Evolutionary conservation across 2,329 filamentous ascomycete species (phyloP), one percentile per base, ranked within the genome.

Genomic region (Pseudocercospora ulei): DNA sequence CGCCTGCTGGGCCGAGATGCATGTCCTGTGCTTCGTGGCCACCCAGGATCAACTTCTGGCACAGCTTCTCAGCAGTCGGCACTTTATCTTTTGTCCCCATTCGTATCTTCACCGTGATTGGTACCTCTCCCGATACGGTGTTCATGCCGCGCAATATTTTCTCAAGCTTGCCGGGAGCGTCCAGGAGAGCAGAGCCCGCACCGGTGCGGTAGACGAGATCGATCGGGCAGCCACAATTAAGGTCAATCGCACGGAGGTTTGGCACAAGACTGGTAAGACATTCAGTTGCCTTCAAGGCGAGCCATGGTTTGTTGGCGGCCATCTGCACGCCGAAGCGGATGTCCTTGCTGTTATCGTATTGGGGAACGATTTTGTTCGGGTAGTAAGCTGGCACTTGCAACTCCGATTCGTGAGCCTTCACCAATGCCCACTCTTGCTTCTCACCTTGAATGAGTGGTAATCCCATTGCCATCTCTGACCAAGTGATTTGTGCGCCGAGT

Each of bases 71-170:
- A 0, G 88, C 88, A 0, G 76, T 92, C 0, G 85, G 85, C 35
- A 75, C 72, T 50, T 75, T 78, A 59, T 86, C 84, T 54, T 76
- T 80, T 16, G 90, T 86, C 30, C 90, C 90, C 66, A 82, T 95
- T 44, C 90, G 78, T 53, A 98, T 87, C 68, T 98, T 98, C 53
- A 84, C 82, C 0, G 86, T 93, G 55, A 98, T 85, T 13, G 90
- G 90, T 16, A 92, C 78, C 53, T 92, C 82, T 27, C 82, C 80
- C 3, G 86, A 94, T 7, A 96, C 84, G 26, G 78, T 75, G 57
- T 93, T 95, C 90, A 98, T 98, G 52, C 90, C 90, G 47, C 87
- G 76, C 27, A 98, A 72, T 64, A 95, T 96, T 62, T 88, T 88
- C 62, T 95, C 87, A 34, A 98, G 67, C 64, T 95, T 96, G 41